Evolutionary conservation across 106 monocot species (phyloP).

Genomic region (Ottelia alismoides): DNA sequence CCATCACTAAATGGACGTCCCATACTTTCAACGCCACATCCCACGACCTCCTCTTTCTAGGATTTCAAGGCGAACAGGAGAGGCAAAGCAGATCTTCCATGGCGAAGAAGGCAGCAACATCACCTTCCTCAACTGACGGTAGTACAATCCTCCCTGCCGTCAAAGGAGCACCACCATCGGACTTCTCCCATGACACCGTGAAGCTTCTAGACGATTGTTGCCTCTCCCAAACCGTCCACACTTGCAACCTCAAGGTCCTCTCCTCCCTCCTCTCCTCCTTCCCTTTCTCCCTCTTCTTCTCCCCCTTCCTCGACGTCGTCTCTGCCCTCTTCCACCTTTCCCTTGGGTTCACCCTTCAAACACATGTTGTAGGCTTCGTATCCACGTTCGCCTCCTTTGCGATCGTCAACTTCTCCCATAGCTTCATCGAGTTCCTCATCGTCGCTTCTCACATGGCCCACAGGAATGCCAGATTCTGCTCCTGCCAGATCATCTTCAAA

Average conservation of each 20-base stretch:
- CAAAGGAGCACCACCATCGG: background rate
- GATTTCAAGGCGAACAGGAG: background rate
- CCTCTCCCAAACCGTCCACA: constrained; percentile 58
- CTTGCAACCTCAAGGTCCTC: constrained; percentile 68
- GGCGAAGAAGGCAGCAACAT: background rate
- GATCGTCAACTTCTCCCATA: constrained; percentile 33
- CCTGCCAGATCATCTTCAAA: constrained; percentile 91
- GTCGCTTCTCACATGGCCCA: constrained; percentile 36
- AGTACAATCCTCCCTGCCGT: background rate
- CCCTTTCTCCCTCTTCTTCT: constrained; percentile 23
- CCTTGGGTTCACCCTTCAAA: constrained; percentile 27
- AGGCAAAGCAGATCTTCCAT: no score
- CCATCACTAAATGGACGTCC: no score
- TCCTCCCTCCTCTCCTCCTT: constrained; percentile 23
- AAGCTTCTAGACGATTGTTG: constrained; percentile 65
- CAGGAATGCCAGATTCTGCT: constrained; percentile 47
- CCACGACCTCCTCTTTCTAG: no score
- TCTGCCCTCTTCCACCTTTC: no score
- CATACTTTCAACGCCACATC: no score
- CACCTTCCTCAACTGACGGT: background rate
- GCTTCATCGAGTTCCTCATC: constrained; percentile 59
- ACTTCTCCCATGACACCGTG: constrained; percentile 31
- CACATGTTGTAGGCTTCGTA: constrained; percentile 50
- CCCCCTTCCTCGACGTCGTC: no score
- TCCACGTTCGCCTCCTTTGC: constrained; percentile 44